Percentiles rank a stretch among this genome's conserved stretches.
These are phyloP conservation scores for Elaeis guineensis DNA, from an alignment of 176 grass and related monocot genomes.

Conservation along the genomic window DNA sequence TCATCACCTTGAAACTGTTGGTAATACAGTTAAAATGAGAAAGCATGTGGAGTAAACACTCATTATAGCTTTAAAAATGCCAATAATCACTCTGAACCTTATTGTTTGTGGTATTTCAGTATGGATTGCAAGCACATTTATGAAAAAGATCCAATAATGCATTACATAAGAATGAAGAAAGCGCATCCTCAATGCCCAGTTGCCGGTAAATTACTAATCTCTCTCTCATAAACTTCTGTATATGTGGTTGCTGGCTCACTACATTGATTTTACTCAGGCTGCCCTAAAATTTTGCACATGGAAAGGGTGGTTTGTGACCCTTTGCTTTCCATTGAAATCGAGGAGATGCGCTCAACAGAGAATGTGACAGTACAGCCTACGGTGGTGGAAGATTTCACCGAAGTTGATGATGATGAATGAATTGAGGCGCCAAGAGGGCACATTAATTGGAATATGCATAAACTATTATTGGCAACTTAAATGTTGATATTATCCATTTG, in stretches of 20 bases:
- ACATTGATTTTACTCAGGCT: constrained; percentile 26
- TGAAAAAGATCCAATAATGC: constrained; percentile 47
- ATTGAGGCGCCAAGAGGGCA: no score
- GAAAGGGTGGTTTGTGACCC: constrained; percentile 49
- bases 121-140: constrained; percentile 78
- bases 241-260: not conserved
- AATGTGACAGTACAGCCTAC: constrained; percentile 16
- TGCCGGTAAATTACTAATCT: constrained; percentile 40
- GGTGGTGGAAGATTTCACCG: constrained; percentile 60
- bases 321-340: constrained; percentile 60
- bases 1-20: no score
- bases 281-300: constrained; percentile 41
- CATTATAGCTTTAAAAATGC: no score
- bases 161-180: constrained; percentile 46
- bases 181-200: constrained; percentile 45
- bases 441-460: no score
- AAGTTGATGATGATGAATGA: constrained; percentile 28
- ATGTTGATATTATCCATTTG: no score
- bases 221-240: no score
- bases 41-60: no score
- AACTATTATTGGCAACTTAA: no score
- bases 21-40: no score
- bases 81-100: not conserved
- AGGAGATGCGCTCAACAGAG: constrained; percentile 44
- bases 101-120: constrained; percentile 32